A percentile compares a stretch with the other conserved stretches of the same genome.
Evolutionary conservation across 2,329 filamentous ascomycete genomes (phyloP).

Genomic region (Pyricularia sp.): DNA sequence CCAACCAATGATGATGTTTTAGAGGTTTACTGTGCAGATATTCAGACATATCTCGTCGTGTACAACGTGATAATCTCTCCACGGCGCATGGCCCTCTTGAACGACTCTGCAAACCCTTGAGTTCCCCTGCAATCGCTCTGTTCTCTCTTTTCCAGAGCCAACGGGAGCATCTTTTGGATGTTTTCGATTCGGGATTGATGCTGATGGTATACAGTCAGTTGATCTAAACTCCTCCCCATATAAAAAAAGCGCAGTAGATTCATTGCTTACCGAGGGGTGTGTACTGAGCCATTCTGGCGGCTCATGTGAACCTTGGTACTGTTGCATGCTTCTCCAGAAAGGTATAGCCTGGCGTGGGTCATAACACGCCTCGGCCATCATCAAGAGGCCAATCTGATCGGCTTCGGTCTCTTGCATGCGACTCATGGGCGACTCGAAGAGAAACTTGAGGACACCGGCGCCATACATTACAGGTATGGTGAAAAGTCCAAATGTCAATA

Average conservation of each 20-base stretch:
- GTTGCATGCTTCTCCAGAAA: conserved; percentile 53
- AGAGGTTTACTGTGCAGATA: not conserved
- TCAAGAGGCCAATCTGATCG: conserved; percentile 68
- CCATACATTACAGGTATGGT: not conserved
- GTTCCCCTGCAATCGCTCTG: conserved; percentile 42
- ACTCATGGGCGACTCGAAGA: conserved; percentile 55
- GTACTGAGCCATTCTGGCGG: conserved; percentile 63
- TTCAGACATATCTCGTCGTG: not conserved
- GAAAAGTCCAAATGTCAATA: conserved; percentile 50
- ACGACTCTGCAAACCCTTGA: conserved; percentile 37
- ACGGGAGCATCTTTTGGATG: conserved; percentile 49
- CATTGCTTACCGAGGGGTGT: conserved; percentile 51
- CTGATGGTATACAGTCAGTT: conserved; percentile 17
- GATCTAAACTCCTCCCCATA: not conserved
- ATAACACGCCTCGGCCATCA: conserved; percentile 73
- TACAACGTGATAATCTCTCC: conserved; percentile 3
- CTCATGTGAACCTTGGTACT: conserved; percentile 21
- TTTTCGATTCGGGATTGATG: conserved; percentile 51
- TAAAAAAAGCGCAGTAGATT: not conserved
- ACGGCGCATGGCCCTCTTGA: conserved; percentile 31
- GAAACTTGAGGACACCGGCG: conserved; percentile 42
- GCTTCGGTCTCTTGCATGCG: conserved; percentile 64
- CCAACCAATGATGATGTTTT: not conserved
- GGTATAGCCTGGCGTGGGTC: conserved; percentile 52
- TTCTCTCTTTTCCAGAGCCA: conserved; percentile 39